Evolutionary conservation across 352 stramenopile genomes (phyloP).

Genomic region (Globisporangium emineosum): DNA sequence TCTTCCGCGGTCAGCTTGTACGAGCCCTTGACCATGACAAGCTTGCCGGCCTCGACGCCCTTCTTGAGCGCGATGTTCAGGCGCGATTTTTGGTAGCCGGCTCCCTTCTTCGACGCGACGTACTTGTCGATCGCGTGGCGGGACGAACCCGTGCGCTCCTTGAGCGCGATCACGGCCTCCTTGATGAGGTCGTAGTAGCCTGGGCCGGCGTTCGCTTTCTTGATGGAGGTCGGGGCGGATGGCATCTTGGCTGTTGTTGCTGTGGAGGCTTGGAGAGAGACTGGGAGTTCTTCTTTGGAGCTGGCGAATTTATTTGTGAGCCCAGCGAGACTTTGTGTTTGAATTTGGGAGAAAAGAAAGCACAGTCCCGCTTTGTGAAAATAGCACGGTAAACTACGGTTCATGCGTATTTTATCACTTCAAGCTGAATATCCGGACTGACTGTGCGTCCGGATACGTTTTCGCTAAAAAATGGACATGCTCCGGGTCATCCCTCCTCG

Average conservation of each 20-base stretch:
- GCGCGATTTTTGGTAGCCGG: constrained; percentile 71
- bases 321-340: background rate
- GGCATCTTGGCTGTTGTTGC: constrained; percentile 31
- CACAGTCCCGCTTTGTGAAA: constrained; percentile 1
- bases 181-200: constrained; percentile 93
- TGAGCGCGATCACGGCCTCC: constrained; percentile 88
- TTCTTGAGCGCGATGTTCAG: constrained; percentile 91
- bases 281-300: constrained; percentile 22
- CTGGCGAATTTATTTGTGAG: constrained; percentile 44
- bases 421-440: constrained; percentile 10
- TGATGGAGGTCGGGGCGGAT: constrained; percentile 34
- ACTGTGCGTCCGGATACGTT: constrained; percentile 10
- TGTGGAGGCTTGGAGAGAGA: constrained; percentile 12
- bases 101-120: constrained; percentile 84
- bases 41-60: constrained; percentile 83
- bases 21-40: constrained; percentile 91
- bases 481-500: constrained; percentile 7
- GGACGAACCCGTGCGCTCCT: constrained; percentile 90
- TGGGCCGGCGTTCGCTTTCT: constrained; percentile 61
- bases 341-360: background rate
- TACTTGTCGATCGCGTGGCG: constrained; percentile 94
- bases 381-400: background rate
- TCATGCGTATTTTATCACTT: constrained; percentile 20
- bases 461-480: background rate
- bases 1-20: constrained; percentile 92